Evolutionary conservation across 495 filamentous ascomycete genomes (phyloP).

Genomic region (Neurospora sp.): DNA sequence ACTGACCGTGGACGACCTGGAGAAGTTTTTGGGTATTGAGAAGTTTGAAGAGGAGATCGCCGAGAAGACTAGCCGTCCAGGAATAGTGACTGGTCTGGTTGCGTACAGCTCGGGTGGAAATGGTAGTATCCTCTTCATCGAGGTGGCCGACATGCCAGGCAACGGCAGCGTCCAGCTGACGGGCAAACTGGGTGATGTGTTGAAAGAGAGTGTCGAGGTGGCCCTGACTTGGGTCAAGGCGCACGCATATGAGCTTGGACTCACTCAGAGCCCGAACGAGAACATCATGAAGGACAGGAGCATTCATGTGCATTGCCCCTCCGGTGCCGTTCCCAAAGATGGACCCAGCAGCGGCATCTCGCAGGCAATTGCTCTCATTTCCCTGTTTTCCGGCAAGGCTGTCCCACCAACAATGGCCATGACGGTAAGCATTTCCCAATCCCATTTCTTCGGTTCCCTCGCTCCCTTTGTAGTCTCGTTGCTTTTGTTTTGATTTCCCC

Average conservation of each 20-base stretch:
- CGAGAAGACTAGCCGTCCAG: constrained; percentile 75
- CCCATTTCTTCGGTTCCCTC: neutral
- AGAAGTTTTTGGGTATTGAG: constrained; percentile 86
- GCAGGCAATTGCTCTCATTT: constrained; percentile 88
- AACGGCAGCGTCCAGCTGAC: constrained; percentile 90
- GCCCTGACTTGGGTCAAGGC: constrained; percentile 93
- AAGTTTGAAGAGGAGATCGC: constrained; percentile 94
- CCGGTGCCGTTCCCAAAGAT: constrained; percentile 91
- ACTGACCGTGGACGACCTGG: constrained; percentile 68
- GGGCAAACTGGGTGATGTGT: constrained; percentile 93
- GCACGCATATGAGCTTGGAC: constrained; percentile 82
- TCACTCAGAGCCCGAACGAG: constrained; percentile 68
- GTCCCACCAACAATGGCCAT: constrained; percentile 92
- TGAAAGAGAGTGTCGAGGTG: constrained; percentile 96
- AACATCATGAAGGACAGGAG: constrained; percentile 95
- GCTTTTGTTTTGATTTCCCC: neutral
- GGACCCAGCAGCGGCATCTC: constrained; percentile 82
- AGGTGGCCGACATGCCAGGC: constrained; percentile 95
- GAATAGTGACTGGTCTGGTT: constrained; percentile 93
- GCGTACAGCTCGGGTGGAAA: constrained; percentile 92
- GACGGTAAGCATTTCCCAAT: constrained; percentile 45
- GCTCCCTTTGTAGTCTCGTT: neutral
- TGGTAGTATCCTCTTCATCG: constrained; percentile 96
- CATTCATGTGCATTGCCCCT: constrained; percentile 94
- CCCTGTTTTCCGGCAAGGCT: constrained; percentile 75